These are phyloP conservation scores for Magnaporthiopsis rhizophila DNA, from an alignment of 2,329 filamentous ascomycete genomes.

Conservation along the genomic window DNA sequence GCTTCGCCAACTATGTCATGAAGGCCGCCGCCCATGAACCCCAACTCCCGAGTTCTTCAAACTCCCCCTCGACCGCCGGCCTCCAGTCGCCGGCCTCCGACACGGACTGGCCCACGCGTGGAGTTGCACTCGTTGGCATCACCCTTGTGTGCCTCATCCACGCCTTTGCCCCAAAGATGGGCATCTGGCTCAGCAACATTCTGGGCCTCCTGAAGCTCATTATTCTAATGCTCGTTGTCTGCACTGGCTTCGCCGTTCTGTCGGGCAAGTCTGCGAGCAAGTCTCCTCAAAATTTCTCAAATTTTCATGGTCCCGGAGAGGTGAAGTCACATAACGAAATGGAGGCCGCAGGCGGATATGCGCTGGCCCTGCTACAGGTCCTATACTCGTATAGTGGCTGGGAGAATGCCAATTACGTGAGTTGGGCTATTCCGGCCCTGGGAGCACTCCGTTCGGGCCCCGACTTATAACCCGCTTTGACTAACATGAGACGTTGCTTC, in stretches of 20 bases:
- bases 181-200: constrained; percentile 26
- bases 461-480: background rate
- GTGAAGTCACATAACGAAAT: background rate
- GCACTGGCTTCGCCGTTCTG: constrained; percentile 23
- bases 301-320: constrained; percentile 16
- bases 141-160: constrained; percentile 28
- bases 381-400: constrained; percentile 29
- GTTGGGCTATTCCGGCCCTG: background rate
- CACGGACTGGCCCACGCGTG: constrained; percentile 24
- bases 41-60: no score
- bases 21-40: constrained; percentile 16
- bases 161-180: constrained; percentile 23
- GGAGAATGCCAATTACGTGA: constrained; percentile 30
- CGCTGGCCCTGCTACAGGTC: constrained; percentile 25
- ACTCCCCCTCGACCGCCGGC: no score
- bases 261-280: constrained; percentile 16
- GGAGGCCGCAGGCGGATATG: constrained; percentile 19
- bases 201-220: constrained; percentile 28
- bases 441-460: background rate
- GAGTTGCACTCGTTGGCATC: constrained; percentile 25
- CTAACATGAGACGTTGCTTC: background rate
- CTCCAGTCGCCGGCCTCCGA: constrained; percentile 15
- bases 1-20: constrained; percentile 25
- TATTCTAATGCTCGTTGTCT: constrained; percentile 22
- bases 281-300: constrained; percentile 17